Evolutionary conservation across 2,329 filamentous ascomycete genomes (phyloP).

Genomic region (Teratosphaeria destructans): DNA sequence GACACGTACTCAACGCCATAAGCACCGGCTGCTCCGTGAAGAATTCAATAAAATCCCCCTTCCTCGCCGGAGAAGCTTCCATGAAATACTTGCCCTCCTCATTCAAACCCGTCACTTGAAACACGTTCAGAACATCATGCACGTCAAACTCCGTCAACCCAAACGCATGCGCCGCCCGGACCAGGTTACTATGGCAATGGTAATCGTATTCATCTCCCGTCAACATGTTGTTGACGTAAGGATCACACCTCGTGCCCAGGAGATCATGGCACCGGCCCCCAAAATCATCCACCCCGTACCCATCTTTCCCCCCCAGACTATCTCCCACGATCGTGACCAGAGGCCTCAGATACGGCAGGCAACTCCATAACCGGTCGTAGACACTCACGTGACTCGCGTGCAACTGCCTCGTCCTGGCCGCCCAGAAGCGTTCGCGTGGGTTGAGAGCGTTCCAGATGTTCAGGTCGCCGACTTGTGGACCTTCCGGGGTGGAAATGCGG

Average conservation of each 20-base stretch:
- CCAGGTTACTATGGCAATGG: conserved; percentile 76
- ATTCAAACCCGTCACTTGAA: conserved; percentile 74
- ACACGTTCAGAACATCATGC: conserved; percentile 78
- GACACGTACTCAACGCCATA: conserved; percentile 58
- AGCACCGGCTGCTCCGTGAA: conserved; percentile 70
- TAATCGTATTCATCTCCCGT: conserved; percentile 63
- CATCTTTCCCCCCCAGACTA: conserved; percentile 37
- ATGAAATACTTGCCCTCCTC: conserved; percentile 67
- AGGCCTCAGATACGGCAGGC: conserved; percentile 65
- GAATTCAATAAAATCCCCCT: conserved; percentile 59
- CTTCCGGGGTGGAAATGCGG: conserved; percentile 63
- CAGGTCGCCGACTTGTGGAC: conserved; percentile 72
- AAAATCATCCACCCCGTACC: conserved; percentile 35
- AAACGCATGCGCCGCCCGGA: conserved; percentile 57
- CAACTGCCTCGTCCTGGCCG: conserved; percentile 64
- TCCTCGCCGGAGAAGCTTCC: conserved; percentile 47
- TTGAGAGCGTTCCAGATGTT: conserved; percentile 74
- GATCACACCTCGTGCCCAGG: conserved; percentile 72
- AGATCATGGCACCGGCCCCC: conserved; percentile 65
- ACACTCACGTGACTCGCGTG: conserved; percentile 64
- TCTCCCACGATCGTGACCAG: conserved; percentile 59
- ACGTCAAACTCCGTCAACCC: conserved; percentile 64
- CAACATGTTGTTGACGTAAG: conserved; percentile 73
- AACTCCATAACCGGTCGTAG: conserved; percentile 67
- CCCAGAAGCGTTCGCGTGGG: conserved; percentile 74